These are phyloP conservation scores for Protomyces macrosporus DNA, from an alignment of 1,139 yeast species.

Conservation along the genomic window DNA sequence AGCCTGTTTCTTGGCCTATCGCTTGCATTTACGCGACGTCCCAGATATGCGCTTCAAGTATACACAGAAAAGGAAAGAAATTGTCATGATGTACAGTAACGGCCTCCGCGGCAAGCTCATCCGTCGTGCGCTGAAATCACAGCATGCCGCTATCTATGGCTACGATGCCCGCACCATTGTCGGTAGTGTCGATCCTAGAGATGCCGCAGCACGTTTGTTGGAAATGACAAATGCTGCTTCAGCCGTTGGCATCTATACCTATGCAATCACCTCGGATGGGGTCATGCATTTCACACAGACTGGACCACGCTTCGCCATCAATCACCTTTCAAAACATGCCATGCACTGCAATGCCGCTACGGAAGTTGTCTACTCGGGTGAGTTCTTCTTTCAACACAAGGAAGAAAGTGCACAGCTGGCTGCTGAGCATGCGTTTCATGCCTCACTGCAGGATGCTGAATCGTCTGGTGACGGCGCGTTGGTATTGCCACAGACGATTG, in stretches of 20 bases:
- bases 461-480: background rate
- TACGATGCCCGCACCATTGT: slow-evolving; percentile 14
- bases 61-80: slow-evolving; percentile 12
- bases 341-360: slow-evolving; percentile 25
- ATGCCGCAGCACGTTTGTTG: slow-evolving; percentile 18
- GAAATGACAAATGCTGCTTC: slow-evolving; percentile 23
- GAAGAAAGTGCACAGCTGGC: background rate
- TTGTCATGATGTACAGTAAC: slow-evolving; percentile 18
- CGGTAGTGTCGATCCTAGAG: slow-evolving; percentile 18
- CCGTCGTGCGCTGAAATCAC: slow-evolving; percentile 15
- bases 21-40: slow-evolving; percentile 20
- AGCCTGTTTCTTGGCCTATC: slow-evolving; percentile 15
- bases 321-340: slow-evolving; percentile 21
- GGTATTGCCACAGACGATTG: slow-evolving; percentile 8
- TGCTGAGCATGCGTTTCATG: slow-evolving; percentile 2
- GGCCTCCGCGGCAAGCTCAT: slow-evolving; percentile 17
- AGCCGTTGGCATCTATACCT: slow-evolving; percentile 14
- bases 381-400: slow-evolving; percentile 18
- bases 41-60: slow-evolving; percentile 17
- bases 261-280: slow-evolving; percentile 21
- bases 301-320: slow-evolving; percentile 21
- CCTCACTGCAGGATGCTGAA: background rate
- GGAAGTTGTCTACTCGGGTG: slow-evolving; percentile 25
- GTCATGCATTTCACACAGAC: slow-evolving; percentile 23
- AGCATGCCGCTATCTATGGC: slow-evolving; percentile 23